Evolutionary conservation across 1,139 yeast species (phyloP), one percentile per base, ranked within the genome.

Genomic region (Geotrichum armillariae): DNA sequence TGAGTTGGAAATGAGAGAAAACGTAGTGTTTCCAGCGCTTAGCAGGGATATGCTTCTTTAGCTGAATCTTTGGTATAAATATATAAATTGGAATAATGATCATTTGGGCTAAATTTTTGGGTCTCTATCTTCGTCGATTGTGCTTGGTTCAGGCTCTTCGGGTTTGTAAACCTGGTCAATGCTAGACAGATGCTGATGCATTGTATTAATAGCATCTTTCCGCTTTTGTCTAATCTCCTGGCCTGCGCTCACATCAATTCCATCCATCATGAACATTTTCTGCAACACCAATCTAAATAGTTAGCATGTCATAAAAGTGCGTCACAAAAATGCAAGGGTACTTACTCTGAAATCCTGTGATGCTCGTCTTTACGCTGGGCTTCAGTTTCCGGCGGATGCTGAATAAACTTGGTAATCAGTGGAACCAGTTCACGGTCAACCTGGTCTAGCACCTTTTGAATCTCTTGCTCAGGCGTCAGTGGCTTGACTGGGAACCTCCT

Each of bases 261-360:
- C 69, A 56, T 72, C 76, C 31, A 72, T 62, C 41, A 63, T 51
- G 47, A 72, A 66, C 60, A 70, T 65, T 50, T 66, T 66, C 52
- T 70, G 75, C 27, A 72, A 60, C 31, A 72, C 64, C 41, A 42
- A 33, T 20, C 47, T 44, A n/a, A n/a, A n/a, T n/a, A n/a, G n/a
- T n/a, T n/a, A n/a, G n/a, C n/a, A n/a, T n/a, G n/a, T n/a, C n/a
- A n/a, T n/a, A n/a, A n/a, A n/a, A n/a, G n/a, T n/a, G n/a, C n/a
- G n/a, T n/a, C n/a, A n/a, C n/a, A n/a, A n/a, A n/a, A n/a, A n/a
- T n/a, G n/a, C n/a, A n/a, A n/a, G n/a, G n/a, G n/a, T 27, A 40
- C 45, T 21, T 64, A 49, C 60, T 72, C 76, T 12, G 67, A 60
- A 17, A 71, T 59, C 17, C 68, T 54, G 35, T 70, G 63, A 54